A percentile compares a stretch with the other conserved stretches of the same genome.
These are phyloP conservation scores for Globisporangium solare DNA, from an alignment of 352 stramenopile genomes.

Conservation along the genomic window DNA sequence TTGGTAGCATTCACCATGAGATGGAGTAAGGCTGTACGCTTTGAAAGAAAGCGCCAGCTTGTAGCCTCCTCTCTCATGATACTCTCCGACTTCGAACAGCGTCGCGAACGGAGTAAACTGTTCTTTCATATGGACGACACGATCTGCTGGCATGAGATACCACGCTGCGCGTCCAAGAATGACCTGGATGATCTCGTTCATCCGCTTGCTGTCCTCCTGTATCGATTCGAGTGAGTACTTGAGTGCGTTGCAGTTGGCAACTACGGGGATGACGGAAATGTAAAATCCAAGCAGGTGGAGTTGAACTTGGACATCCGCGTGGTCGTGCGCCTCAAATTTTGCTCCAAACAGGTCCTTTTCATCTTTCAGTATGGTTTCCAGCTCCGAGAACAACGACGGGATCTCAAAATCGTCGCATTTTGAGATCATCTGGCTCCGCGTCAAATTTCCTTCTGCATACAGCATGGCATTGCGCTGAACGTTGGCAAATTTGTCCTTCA, in stretches of 20 bases:
- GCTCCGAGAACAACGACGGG: slow-evolving; percentile 35
- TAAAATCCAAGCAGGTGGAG: slow-evolving; percentile 39
- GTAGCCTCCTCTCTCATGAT: slow-evolving; percentile 11
- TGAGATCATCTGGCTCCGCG: slow-evolving; percentile 30
- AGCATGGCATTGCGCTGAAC: slow-evolving; percentile 27
- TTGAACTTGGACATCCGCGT: slow-evolving; percentile 20
- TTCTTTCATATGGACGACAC: slow-evolving; percentile 27
- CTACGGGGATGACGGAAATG: slow-evolving; percentile 35
- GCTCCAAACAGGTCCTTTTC: slow-evolving; percentile 27
- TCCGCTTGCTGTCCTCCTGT: slow-evolving; percentile 22
- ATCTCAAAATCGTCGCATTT: slow-evolving; percentile 49
- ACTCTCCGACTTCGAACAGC: slow-evolving; percentile 17
- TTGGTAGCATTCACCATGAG: slow-evolving; percentile 29
- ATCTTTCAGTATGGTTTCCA: slow-evolving; percentile 39
- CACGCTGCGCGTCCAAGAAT: slow-evolving; percentile 22
- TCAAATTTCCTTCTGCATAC: slow-evolving; percentile 31
- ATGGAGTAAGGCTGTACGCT: slow-evolving; percentile 28
- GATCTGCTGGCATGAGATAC: slow-evolving; percentile 26
- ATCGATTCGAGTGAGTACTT: slow-evolving; percentile 43
- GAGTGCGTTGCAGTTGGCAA: slow-evolving; percentile 45
- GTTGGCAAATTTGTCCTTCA: slow-evolving; percentile 45
- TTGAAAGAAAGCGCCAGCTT: slow-evolving; percentile 28
- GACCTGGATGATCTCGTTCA: slow-evolving; percentile 19
- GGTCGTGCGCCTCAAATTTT: slow-evolving; percentile 27
- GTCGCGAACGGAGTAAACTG: slow-evolving; percentile 28